A percentile compares a stretch with the other conserved stretches of the same genome.
Evolutionary conservation across 176 grass and related monocot genomes (phyloP).

Genomic region (Tuctoria greenei): DNA sequence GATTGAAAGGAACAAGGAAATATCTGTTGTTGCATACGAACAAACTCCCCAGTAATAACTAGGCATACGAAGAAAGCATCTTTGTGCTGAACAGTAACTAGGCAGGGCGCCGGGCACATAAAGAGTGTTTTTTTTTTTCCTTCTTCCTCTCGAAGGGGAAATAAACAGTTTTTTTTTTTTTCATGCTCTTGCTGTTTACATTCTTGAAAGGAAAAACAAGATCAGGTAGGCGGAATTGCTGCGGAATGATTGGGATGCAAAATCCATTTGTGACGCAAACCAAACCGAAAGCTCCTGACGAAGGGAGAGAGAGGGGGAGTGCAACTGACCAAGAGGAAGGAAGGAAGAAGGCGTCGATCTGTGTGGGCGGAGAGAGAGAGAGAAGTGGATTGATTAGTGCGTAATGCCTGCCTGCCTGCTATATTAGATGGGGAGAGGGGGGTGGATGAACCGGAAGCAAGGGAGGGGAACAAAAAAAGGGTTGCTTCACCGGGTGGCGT

Average conservation of each 20-base stretch:
- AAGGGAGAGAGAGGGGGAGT: not conserved
- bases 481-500: slow-evolving; percentile 33
- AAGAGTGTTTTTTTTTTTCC: too few species aligned
- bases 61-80: too few species aligned
- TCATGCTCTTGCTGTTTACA: too few species aligned
- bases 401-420: not conserved
- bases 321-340: not conserved
- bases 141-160: not conserved
- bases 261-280: not conserved
- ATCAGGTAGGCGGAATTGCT: not conserved
- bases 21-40: not conserved
- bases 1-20: not conserved
- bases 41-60: not conserved
- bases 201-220: not conserved
- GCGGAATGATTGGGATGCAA: not conserved
- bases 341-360: not conserved
- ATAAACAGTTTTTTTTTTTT: not conserved
- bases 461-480: not conserved
- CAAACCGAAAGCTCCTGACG: not conserved
- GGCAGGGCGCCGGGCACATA: too few species aligned
- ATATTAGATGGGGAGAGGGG: not conserved
- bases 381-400: not conserved
- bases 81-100: too few species aligned
- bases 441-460: not conserved
- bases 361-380: not conserved